phyloP scores from a whole-genome alignment of 2,329 filamentous ascomycete genomes.

The Fonsecaea nubica region DNA sequence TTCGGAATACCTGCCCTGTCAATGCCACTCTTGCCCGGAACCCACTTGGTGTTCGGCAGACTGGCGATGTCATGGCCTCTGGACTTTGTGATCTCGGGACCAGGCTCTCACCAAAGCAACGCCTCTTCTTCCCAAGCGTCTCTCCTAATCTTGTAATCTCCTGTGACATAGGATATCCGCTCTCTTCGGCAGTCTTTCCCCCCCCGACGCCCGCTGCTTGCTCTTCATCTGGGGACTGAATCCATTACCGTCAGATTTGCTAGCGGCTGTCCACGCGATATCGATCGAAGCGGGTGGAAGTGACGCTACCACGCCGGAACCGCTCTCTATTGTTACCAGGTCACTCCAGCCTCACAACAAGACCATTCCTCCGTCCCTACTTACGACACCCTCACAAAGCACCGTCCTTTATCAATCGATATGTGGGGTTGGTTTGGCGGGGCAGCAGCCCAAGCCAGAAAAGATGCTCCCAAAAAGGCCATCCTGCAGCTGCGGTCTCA shows the following conservation, averaged over 20 bases:
- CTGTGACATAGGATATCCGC: neutral
- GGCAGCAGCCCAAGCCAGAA: constrained; percentile 79
- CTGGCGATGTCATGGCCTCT: constrained; percentile 8
- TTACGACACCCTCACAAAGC: neutral
- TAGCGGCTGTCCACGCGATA: constrained; percentile 31
- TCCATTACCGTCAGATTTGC: neutral
- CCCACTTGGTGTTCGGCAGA: neutral
- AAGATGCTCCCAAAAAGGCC: constrained; percentile 95
- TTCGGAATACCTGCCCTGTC: constrained; percentile 22
- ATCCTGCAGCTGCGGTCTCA: constrained; percentile 87
- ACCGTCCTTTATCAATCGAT: constrained; percentile 35
- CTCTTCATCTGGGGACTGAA: neutral
- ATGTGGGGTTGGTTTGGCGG: constrained; percentile 94
- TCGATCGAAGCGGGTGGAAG: constrained; percentile 20
- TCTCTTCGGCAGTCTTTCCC: neutral
- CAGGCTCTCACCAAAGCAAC: constrained; percentile 15
- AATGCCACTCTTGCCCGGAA: neutral
- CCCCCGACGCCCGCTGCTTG: neutral
- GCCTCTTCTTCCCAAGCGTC: constrained; percentile 4
- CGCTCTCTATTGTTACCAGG: neutral
- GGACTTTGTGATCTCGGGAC: constrained; percentile 10
- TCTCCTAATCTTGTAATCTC: constrained; percentile 1
- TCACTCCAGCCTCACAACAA: neutral
- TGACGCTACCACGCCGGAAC: constrained; percentile 20
- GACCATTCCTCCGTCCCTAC: neutral